Conservation (phyloP, 1,284 basidiomycete genomes). For the Ceratobasidium sp. region DNA sequence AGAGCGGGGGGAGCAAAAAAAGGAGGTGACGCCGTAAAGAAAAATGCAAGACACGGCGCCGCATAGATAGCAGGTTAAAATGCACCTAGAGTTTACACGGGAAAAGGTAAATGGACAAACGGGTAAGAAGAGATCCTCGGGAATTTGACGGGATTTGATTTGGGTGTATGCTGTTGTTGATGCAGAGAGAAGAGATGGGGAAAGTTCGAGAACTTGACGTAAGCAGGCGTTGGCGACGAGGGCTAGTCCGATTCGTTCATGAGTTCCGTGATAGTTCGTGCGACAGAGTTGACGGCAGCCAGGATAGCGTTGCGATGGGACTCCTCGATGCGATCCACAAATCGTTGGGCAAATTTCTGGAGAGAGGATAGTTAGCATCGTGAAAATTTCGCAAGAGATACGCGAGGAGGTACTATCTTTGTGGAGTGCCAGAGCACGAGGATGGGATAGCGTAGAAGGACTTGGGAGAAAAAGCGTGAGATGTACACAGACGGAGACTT, state of each 20-base stretch:
- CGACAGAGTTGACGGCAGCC: conserved; percentile 43
- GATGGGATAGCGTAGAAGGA: not conserved
- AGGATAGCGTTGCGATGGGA: conserved; percentile 43
- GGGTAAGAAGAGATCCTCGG: conserved; percentile 8
- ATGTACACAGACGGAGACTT: conserved; percentile 2
- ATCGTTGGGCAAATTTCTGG: conserved; percentile 33
- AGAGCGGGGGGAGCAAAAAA: not conserved
- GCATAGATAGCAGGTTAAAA: not conserved
- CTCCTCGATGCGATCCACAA: conserved; percentile 42
- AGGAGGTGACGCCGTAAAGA: conserved; percentile 6
- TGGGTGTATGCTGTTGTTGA: conserved; percentile 18
- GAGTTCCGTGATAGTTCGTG: conserved; percentile 39
- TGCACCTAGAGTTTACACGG: conserved; percentile 24
- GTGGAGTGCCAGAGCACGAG: not conserved
- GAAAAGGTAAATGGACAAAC: conserved; percentile 12
- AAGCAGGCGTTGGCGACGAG: conserved; percentile 11
- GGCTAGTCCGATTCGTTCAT: conserved; percentile 31
- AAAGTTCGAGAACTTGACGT: conserved; percentile 19
- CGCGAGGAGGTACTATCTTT: conserved; percentile 26
- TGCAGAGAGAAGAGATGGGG: conserved; percentile 1
- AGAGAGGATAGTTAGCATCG: conserved; percentile 20
- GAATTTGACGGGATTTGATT: not conserved
- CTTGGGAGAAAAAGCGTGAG: conserved; percentile 3
- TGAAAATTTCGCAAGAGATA: conserved; percentile 1
- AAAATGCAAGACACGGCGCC: conserved; percentile 4